Percentiles rank a stretch among this genome's conserved stretches.
phyloP scores from a whole-genome alignment of 2,329 filamentous ascomycete species.

The Diaporthe capsici region DNA sequence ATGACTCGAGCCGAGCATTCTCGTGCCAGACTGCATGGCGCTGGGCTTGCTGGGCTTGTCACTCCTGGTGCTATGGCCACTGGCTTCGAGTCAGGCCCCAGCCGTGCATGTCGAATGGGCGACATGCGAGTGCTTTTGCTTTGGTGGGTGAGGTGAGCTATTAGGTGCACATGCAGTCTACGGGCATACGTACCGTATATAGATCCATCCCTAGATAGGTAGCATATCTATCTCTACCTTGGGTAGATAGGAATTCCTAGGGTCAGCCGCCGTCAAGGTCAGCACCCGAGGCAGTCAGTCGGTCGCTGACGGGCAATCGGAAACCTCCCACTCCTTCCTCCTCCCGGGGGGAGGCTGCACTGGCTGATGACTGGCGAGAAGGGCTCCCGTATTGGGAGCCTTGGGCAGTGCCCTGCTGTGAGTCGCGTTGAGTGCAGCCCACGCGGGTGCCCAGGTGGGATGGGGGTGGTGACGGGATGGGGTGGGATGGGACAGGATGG shows the following conservation, averaged over 20 bases:
- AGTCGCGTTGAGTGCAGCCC: neutral
- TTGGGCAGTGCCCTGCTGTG: neutral
- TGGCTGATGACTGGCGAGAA: neutral
- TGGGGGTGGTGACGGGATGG: neutral
- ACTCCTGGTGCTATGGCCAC: conserved; percentile 23
- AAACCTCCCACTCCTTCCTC: neutral
- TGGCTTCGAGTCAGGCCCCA: conserved; percentile 15
- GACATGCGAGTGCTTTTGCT: neutral
- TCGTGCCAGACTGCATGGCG: conserved; percentile 3
- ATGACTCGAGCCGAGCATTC: conserved; percentile 22
- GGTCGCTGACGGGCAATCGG: conserved; percentile 5
- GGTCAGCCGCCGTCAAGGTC: neutral
- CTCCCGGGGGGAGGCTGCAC: neutral
- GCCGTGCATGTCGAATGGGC: neutral
- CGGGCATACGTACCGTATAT: neutral
- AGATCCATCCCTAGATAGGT: neutral
- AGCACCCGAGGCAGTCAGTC: neutral
- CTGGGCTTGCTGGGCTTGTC: neutral
- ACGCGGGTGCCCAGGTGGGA: conserved; percentile 6
- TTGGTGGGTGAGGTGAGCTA: conserved; percentile 16
- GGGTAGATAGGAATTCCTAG: neutral
- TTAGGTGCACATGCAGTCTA: neutral
- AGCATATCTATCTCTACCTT: neutral
- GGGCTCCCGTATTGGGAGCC: neutral
- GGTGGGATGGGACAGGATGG: neutral